Evolutionary conservation across 192 early-diverging fungal species (phyloP).

Genomic region (Coemansia sp.): DNA sequence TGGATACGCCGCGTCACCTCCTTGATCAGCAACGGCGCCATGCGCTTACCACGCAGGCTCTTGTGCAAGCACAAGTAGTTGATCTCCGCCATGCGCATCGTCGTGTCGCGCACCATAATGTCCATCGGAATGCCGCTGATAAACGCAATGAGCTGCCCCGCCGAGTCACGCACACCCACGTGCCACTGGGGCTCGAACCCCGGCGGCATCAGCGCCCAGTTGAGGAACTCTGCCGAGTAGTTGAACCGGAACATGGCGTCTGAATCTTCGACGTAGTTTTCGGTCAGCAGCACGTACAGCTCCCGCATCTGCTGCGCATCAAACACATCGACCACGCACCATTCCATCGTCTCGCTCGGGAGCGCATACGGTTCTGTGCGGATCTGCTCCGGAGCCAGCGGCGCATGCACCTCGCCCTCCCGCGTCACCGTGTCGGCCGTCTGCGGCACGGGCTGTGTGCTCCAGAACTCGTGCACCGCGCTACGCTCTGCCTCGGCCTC

Average conservation of each 20-base stretch:
- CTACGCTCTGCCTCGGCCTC: conserved; percentile 38
- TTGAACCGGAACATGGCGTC: conserved; percentile 96
- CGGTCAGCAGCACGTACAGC: conserved; percentile 82
- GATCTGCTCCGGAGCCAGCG: conserved; percentile 73
- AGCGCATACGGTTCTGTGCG: conserved; percentile 78
- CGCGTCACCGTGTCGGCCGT: conserved; percentile 68
- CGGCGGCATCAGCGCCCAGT: conserved; percentile 95
- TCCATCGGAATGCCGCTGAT: conserved; percentile 91
- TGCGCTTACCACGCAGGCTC: conserved; percentile 87
- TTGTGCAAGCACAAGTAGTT: conserved; percentile 98
- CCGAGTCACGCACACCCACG: conserved; percentile 77
- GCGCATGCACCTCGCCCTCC: conserved; percentile 79
- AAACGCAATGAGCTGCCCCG: conserved; percentile 88
- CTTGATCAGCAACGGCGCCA: conserved; percentile 95
- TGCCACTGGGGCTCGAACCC: conserved; percentile 88
- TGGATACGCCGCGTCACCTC: conserved; percentile 95
- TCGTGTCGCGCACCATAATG: conserved; percentile 64
- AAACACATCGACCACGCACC: conserved; percentile 78
- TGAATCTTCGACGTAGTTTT: conserved; percentile 97
- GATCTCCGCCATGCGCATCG: conserved; percentile 85
- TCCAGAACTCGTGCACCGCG: conserved; percentile 85
- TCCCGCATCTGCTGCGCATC: conserved; percentile 74
- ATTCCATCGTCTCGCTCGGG: conserved; percentile 80
- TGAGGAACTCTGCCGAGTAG: conserved; percentile 88
- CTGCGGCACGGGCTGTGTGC: conserved; percentile 91